Evolutionary conservation across 23 red algal genomes (phyloP), one percentile per base, ranked within the genome.

Genomic region (Gracilaria vermiculophylla): DNA sequence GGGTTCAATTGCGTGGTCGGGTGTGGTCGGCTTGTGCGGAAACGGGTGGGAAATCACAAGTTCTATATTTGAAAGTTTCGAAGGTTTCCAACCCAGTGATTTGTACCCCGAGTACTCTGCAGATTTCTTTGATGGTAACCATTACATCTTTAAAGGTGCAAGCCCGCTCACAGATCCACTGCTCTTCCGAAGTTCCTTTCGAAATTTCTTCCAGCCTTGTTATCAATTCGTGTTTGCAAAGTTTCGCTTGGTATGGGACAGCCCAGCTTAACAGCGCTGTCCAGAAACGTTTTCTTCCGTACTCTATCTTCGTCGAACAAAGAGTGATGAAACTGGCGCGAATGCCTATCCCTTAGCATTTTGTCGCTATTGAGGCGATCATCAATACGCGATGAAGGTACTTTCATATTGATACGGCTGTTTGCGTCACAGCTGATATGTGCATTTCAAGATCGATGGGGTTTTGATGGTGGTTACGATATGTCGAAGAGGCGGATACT

Each of bases 161-260:
- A 90, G 81, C 29, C 95, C 92, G 85, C 69, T 53, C 32, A 99
- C 97, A 0, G 80, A 92, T 67, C 32, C 70, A 0, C 0, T 66
- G 15, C 82, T 95, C 14, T 73, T 89, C 20, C 66, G 97, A 21
- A 58, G 62, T 13, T 85, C 72, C 37, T 99, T 99, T 75, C 92
- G 97, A 16, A 99, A 99, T 62, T 99, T 92, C 77, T 99, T 94
- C 58, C 97, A 99, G 64, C 51, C 87, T 35, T 73, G 61, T 58
- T 99, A 99, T 53, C 92, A 80, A n/a, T 99, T 79, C 44, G 92
- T 95, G 24, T 95, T 99, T 76, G 56, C 88, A 6, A 99, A 99
- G 80, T 99, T 99, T 64, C 97, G 94, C 8, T 62, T 99, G 51
- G 97, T 94, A 2, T 73, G 67, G 67, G 40, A 73, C 33, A 40